phyloP scores from a whole-genome alignment of 2,329 filamentous ascomycete genomes.

The Akanthomyces dipterigenus region DNA sequence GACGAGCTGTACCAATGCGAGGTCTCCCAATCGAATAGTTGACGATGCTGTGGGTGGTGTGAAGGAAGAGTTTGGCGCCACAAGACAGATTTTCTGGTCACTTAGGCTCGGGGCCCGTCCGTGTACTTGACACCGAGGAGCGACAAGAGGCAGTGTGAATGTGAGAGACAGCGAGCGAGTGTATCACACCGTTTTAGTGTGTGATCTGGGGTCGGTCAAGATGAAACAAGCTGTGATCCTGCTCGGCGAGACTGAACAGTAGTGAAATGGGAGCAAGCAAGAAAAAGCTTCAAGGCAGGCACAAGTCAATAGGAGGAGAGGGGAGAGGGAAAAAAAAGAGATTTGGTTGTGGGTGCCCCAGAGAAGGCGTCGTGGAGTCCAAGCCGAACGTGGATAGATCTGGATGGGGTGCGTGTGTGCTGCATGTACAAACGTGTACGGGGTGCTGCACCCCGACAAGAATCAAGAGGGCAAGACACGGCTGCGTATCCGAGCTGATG shows the following conservation, averaged over 20 bases:
- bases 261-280: neutral
- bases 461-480: neutral
- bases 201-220: neutral
- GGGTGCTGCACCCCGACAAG: neutral
- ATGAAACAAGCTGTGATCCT: constrained; percentile 4
- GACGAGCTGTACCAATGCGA: neutral
- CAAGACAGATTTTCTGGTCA: neutral
- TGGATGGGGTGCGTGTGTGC: neutral
- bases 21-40: neutral
- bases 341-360: constrained; percentile 7
- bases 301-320: neutral
- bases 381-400: constrained; percentile 9
- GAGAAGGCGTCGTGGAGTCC: constrained; percentile 11
- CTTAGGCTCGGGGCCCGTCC: neutral
- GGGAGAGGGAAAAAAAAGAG: neutral
- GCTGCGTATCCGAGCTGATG: constrained; percentile 7
- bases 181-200: constrained; percentile 3
- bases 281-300: neutral
- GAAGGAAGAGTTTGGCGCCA: neutral
- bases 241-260: neutral
- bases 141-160: neutral
- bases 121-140: neutral
- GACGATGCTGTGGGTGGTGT: neutral
- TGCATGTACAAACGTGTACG: neutral
- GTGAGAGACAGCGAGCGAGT: neutral